Evolutionary conservation across 441 rosid genomes (phyloP), one percentile per base, ranked within the genome.

Genomic region (Iberis amara): DNA sequence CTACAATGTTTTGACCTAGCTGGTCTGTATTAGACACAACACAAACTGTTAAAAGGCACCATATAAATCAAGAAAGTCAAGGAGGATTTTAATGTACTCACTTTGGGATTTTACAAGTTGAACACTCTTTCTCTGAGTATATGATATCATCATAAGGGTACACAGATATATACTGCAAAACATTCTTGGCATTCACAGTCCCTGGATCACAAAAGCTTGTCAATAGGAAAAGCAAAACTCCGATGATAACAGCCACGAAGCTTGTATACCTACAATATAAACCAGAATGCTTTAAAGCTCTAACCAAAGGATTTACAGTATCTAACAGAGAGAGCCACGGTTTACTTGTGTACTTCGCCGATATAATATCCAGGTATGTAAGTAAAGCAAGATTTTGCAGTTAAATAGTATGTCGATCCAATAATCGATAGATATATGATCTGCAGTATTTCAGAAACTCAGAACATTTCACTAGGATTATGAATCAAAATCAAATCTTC

Each of bases 1-100:
- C 98, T 78, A 72, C 96, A 91, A 66, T 85, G 96, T 74, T 91
- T 91, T 64, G 95, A 91, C 72, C 96, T 82, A 52, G 96, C 94
- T 62, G 95, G 96, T 69, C 96, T 88, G 62, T 32, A 78, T 44
- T 68, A 73, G 35, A 28, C 8, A 37, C 10, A 14, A 28, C 8
- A 37, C 10, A 14, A 11, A 39, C n/a, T 12, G 3, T 6, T 44
- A 47, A 1, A 44, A 12, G 4, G 9, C 11, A 4, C 21, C n/a
- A 39, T 4, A 55, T 36, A 45, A 65, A 18, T 39, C 8, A 54
- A 55, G 55, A 7, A 36, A 12, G 43, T 14, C 30, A 26, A 26
- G 6, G 6, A 31, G 65, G 47, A 47, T 30, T 32, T 61, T 2
- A 3, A 58, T 46, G 37, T 39, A 76, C 91, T 73, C 65, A 92